Base-by-base conservation (phyloP, 139 green algal species). In the Diplosphaera chodatii region DNA sequence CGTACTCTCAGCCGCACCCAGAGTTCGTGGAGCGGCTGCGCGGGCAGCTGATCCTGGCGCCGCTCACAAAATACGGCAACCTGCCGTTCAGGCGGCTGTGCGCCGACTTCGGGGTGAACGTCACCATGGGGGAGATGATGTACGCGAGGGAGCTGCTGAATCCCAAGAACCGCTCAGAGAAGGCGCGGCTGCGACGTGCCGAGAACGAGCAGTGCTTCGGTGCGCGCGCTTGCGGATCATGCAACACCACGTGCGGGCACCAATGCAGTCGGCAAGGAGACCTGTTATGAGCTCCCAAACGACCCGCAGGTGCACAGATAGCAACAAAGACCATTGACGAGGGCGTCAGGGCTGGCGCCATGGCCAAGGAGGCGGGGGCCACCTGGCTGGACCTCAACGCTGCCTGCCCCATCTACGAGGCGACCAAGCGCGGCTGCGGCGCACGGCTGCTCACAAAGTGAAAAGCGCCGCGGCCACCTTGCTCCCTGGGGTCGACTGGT, bases 401-500 rank as follows among this genome's bases (percentile, higher is more conserved):
- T 69, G 89, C 90, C 56, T 96, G 91, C 75, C 91, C 91, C 27
- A 95, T 94, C 37, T 78, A 92, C 62, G 91, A 96, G 76, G 89
- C 86, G 25, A 91, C 88, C 20, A 79, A 84, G 40, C 71, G 89
- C 10, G 92, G 92, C 4, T 67, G 87, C 55, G 91, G 92, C 1
- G 85, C 88, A 1, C 79, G 77, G 1, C 79, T 97, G 82, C 77
- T 97, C 62, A 80, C 22, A 25, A 59, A 59, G 48, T 59, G 16
- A 21, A 18, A 10, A 27, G 8, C n/a, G n/a, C n/a, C n/a, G n/a
- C n/a, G n/a, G n/a, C n/a, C n/a, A n/a, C n/a, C n/a, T n/a, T n/a
- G n/a, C n/a, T n/a, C n/a, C n/a, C n/a, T n/a, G n/a, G n/a, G n/a
- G n/a, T n/a, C n/a, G n/a, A n/a, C n/a, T n/a, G n/a, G n/a, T n/a